Conservation (phyloP, 768 basidiomycete genomes). For the Podaxis sp. region DNA sequence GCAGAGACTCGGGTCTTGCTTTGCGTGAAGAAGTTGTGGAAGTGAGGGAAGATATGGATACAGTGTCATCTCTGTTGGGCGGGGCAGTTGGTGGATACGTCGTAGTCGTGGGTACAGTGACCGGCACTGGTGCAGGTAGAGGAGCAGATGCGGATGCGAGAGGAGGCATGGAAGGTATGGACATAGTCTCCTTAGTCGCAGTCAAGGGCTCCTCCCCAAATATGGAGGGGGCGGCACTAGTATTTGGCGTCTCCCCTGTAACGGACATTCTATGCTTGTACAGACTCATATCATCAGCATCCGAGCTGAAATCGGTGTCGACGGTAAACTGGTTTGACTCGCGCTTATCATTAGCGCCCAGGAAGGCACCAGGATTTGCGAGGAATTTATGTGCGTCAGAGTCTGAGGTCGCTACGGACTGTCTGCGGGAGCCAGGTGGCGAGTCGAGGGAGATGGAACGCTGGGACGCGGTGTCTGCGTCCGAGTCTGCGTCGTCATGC, state of each 20-base stretch:
- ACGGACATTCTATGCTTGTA: slow-evolving; percentile 39
- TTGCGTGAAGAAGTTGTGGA: slow-evolving; percentile 64
- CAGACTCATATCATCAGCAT: slow-evolving; percentile 52
- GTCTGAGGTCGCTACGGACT: slow-evolving; percentile 8
- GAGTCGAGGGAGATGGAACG: slow-evolving; percentile 77
- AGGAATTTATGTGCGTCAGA: slow-evolving; percentile 14
- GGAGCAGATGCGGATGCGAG: not conserved
- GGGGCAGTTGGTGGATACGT: slow-evolving; percentile 61
- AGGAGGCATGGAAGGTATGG: slow-evolving; percentile 14
- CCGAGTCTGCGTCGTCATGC: slow-evolving; percentile 43
- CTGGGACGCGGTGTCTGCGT: slow-evolving; percentile 78
- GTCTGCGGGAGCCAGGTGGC: slow-evolving; percentile 46
- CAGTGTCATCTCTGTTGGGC: slow-evolving; percentile 43
- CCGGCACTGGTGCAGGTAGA: not conserved
- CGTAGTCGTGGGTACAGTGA: slow-evolving; percentile 30
- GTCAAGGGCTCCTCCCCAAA: slow-evolving; percentile 29
- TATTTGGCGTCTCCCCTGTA: slow-evolving; percentile 45
- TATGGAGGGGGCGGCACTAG: slow-evolving; percentile 51
- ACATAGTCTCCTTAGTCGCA: slow-evolving; percentile 27
- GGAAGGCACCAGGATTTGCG: slow-evolving; percentile 12
- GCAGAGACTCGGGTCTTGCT: slow-evolving; percentile 75
- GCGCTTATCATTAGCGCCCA: slow-evolving; percentile 8
- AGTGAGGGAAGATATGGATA: slow-evolving; percentile 61
- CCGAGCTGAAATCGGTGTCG: slow-evolving; percentile 55
- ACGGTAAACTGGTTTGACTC: slow-evolving; percentile 38